Evolutionary conservation across 2,329 filamentous ascomycete species (phyloP).

Genomic region (Xylariaceae sp.): DNA sequence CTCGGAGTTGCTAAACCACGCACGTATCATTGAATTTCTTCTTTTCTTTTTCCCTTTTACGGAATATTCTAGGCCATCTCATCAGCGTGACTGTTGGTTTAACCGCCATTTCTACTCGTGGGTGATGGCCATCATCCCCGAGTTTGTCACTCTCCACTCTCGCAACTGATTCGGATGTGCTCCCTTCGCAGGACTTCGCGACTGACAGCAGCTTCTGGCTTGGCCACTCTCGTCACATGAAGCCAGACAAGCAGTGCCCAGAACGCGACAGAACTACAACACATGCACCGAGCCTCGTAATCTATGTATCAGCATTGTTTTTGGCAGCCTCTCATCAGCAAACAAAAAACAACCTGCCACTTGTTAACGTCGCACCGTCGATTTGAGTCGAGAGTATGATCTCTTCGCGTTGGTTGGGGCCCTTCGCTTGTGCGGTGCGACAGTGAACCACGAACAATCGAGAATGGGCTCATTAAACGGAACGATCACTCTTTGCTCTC

Average conservation of each 20-base stretch:
- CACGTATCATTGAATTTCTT: too few relatives aligned
- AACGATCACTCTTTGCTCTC: background rate
- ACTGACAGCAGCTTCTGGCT: background rate
- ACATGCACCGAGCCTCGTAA: conserved; percentile 3
- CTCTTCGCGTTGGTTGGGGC: background rate
- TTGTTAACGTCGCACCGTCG: conserved; percentile 6
- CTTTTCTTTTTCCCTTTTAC: too few relatives aligned
- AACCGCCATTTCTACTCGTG: background rate
- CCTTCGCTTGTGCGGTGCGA: conserved; percentile 12
- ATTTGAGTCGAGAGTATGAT: background rate
- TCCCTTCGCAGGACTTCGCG: background rate
- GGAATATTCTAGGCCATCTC: too few relatives aligned
- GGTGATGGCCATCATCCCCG: background rate
- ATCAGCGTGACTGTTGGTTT: background rate
- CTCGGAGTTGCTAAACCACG: too few relatives aligned
- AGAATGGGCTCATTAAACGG: background rate
- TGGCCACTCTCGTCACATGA: background rate
- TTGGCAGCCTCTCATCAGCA: background rate
- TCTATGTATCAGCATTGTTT: background rate
- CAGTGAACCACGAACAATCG: background rate
- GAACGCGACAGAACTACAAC: background rate
- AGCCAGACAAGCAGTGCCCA: background rate
- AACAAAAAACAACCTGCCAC: background rate
- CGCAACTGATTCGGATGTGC: background rate
- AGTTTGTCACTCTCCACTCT: background rate